phyloP scores from a whole-genome alignment of 192 early-diverging fungal genomes.

The Rhizophlyctis rosea region DNA sequence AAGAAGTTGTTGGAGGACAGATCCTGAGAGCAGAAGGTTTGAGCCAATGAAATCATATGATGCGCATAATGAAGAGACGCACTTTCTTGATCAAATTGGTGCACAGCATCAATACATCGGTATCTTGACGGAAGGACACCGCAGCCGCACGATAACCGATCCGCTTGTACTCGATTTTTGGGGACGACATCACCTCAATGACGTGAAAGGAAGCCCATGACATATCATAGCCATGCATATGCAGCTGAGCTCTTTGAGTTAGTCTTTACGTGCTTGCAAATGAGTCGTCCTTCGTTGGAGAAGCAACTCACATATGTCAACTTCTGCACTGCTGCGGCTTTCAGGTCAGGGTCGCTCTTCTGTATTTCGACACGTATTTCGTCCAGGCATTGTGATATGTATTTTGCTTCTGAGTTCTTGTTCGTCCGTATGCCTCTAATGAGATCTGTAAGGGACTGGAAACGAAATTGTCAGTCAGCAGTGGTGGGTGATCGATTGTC shows the following conservation, averaged over 20 bases:
- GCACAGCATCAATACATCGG: slow-evolving; percentile 93
- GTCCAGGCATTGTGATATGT: slow-evolving; percentile 79
- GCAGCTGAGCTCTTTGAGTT: no score
- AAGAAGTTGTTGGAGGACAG: slow-evolving; percentile 75
- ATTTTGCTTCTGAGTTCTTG: slow-evolving; percentile 65
- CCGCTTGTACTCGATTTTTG: slow-evolving; percentile 80
- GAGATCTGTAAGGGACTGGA: slow-evolving; percentile 64
- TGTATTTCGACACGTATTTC: slow-evolving; percentile 89
- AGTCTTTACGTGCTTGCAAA: no score
- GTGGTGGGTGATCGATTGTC: no score
- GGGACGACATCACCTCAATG: slow-evolving; percentile 93
- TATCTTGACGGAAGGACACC: slow-evolving; percentile 86
- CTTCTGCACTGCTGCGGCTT: slow-evolving; percentile 87
- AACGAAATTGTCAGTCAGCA: no score
- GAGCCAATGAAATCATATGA: not conserved
- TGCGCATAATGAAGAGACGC: not conserved
- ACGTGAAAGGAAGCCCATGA: slow-evolving; percentile 95
- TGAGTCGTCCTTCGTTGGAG: no score
- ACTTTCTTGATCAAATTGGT: slow-evolving; percentile 97
- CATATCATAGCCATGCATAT: slow-evolving; percentile 98
- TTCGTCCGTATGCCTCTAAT: slow-evolving; percentile 87
- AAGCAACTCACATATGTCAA: slow-evolving; percentile 73
- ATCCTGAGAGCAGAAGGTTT: slow-evolving; percentile 54
- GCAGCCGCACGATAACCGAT: slow-evolving; percentile 90
- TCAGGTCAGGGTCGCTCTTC: slow-evolving; percentile 78